Percentiles rank a stretch among this genome's conserved stretches.
phyloP scores from a whole-genome alignment of 345 rosid genomes.

The Tarenaya hassleriana region DNA sequence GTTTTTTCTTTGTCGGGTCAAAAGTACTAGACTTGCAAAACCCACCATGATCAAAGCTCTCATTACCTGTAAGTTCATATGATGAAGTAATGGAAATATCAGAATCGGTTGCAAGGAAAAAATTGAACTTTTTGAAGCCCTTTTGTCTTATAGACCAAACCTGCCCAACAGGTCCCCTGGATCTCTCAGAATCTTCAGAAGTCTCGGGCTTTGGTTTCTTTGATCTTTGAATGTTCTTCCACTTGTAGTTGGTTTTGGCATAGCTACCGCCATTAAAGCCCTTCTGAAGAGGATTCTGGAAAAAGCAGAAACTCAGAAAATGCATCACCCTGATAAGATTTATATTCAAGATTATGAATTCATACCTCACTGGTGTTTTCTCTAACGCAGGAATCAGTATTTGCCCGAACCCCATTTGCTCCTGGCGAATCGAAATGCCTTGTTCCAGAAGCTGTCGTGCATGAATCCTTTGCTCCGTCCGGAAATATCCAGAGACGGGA shows the following conservation, averaged over 20 bases:
- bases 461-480: slow-evolving; percentile 36
- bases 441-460: slow-evolving; percentile 43
- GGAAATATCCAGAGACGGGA: slow-evolving; percentile 71
- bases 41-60: slow-evolving; percentile 28
- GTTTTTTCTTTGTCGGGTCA: slow-evolving; percentile 23
- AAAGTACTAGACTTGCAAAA: slow-evolving; percentile 29
- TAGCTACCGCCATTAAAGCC: slow-evolving; percentile 7
- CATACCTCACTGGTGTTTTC: slow-evolving; percentile 43
- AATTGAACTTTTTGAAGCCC: neutral
- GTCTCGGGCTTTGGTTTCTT: slow-evolving; percentile 19
- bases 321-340: slow-evolving; percentile 3
- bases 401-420: slow-evolving; percentile 16
- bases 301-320: slow-evolving; percentile 6
- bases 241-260: slow-evolving; percentile 12
- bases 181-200: slow-evolving; percentile 17
- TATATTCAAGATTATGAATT: slow-evolving; percentile 2
- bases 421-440: slow-evolving; percentile 28
- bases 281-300: slow-evolving; percentile 18
- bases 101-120: neutral
- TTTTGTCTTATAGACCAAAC: slow-evolving; percentile 7
- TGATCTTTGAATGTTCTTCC: slow-evolving; percentile 21
- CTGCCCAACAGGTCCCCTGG: slow-evolving; percentile 26
- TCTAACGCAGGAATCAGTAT: slow-evolving; percentile 14
- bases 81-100: too few relatives aligned
- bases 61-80: slow-evolving; percentile 24